A percentile compares a stretch with the other conserved stretches of the same genome.
These are phyloP conservation scores for Pseudevernia furfuracea DNA, from an alignment of 495 filamentous ascomycete genomes.

Conservation along the genomic window DNA sequence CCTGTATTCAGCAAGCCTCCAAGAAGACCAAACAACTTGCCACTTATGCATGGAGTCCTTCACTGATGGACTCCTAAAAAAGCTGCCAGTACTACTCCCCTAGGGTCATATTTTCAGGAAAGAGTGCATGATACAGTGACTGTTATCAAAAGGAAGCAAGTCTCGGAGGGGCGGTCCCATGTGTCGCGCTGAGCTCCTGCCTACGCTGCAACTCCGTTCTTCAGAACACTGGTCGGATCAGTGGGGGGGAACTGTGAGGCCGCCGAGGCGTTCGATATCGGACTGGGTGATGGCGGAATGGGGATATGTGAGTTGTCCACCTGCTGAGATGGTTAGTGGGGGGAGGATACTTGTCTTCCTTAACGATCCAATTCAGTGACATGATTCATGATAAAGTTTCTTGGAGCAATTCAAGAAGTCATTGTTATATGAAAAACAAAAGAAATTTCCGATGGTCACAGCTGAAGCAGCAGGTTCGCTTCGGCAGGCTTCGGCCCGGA, in stretches of 20 bases:
- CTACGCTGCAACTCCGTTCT: background rate
- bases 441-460: too few relatives aligned
- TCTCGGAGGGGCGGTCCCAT: background rate
- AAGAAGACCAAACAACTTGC: background rate
- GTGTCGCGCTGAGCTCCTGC: background rate
- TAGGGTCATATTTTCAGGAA: background rate
- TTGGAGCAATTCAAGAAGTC: too few relatives aligned
- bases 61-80: background rate
- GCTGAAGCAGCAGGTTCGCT: background rate
- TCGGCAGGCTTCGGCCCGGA: background rate
- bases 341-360: too few relatives aligned
- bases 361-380: too few relatives aligned
- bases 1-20: background rate
- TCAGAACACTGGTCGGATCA: background rate
- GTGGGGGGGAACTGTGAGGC: background rate
- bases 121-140: background rate
- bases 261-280: too few relatives aligned
- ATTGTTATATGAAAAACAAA: background rate
- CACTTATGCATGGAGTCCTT: background rate
- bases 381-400: too few relatives aligned
- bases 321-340: too few relatives aligned
- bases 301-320: too few relatives aligned
- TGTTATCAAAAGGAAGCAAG: background rate
- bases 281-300: too few relatives aligned
- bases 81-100: background rate